Evolutionary conservation across 2,329 filamentous ascomycete genomes (phyloP).

Genomic region (Xenoacremonium recifei): DNA sequence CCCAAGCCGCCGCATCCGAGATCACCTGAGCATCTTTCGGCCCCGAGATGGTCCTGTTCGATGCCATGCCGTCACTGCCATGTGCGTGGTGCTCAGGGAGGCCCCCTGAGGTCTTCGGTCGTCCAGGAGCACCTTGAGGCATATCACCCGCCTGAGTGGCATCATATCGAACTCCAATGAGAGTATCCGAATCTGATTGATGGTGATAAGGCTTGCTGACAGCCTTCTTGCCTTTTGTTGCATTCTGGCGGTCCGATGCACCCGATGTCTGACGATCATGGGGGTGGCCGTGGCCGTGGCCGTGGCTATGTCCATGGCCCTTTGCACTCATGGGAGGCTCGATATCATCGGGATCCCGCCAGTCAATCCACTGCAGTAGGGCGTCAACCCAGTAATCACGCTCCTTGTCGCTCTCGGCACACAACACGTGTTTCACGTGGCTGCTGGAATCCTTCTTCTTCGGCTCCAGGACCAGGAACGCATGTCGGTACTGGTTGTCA

Average conservation of each 20-base stretch:
- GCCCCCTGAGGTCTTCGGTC: slow-evolving; percentile 35
- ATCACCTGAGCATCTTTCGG: slow-evolving; percentile 85
- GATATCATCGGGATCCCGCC: slow-evolving; percentile 57
- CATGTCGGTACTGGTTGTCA: slow-evolving; percentile 94
- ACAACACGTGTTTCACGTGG: slow-evolving; percentile 88
- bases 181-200: slow-evolving; percentile 40
- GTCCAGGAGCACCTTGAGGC: slow-evolving; percentile 42
- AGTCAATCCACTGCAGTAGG: slow-evolving; percentile 85
- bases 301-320: too few relatives aligned
- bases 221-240: slow-evolving; percentile 30
- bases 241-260: slow-evolving; percentile 24
- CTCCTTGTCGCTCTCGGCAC: slow-evolving; percentile 90
- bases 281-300: too few relatives aligned
- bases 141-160: slow-evolving; percentile 51
- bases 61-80: slow-evolving; percentile 37
- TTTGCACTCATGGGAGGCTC: slow-evolving; percentile 29
- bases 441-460: slow-evolving; percentile 93
- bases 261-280: slow-evolving; percentile 42
- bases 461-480: slow-evolving; percentile 90
- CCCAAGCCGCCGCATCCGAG: slow-evolving; percentile 79
- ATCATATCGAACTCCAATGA: slow-evolving; percentile 61
- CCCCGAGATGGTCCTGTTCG: slow-evolving; percentile 66
- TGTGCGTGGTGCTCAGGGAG: slow-evolving; percentile 35
- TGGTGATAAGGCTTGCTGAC: slow-evolving; percentile 34
- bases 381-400: slow-evolving; percentile 93